A percentile compares a stretch with the other conserved stretches of the same genome.
Evolutionary conservation across 768 basidiomycete genomes (phyloP).

Genomic region (Psilocybe cyanescens): DNA sequence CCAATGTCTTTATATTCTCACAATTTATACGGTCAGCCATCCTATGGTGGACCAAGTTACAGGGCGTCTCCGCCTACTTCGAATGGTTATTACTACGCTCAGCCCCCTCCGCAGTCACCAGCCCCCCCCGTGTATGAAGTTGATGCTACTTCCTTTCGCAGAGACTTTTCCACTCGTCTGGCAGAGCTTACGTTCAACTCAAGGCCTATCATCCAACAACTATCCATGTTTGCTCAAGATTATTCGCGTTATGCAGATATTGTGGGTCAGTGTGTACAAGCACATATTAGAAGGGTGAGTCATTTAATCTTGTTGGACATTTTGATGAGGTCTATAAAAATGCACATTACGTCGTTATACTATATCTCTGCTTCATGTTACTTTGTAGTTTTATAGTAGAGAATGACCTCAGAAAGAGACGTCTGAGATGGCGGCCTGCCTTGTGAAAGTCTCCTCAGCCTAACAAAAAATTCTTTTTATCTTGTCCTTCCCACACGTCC

Average conservation of each 20-base stretch:
- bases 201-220: conserved; percentile 88
- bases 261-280: conserved; percentile 80
- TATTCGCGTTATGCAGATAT: conserved; percentile 78
- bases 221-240: conserved; percentile 93
- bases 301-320: conserved; percentile 24
- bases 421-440: conserved; percentile 31
- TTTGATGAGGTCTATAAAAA: conserved; percentile 11
- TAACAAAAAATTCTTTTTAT: conserved; percentile 24
- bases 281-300: conserved; percentile 92
- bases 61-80: conserved; percentile 39
- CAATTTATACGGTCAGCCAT: conserved; percentile 60
- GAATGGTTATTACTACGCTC: conserved; percentile 45
- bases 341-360: conserved; percentile 8
- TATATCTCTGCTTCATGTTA: conserved; percentile 36
- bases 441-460: conserved; percentile 23
- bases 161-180: conserved; percentile 76
- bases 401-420: conserved; percentile 40
- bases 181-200: conserved; percentile 91
- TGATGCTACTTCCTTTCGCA: conserved; percentile 45
- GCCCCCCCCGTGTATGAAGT: conserved; percentile 35
- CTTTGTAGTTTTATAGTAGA: conserved; percentile 26
- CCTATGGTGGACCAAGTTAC: conserved; percentile 53
- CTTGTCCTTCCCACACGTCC: conserved; percentile 35
- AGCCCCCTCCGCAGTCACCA: conserved; percentile 46
- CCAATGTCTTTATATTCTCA: conserved; percentile 70